A percentile compares a stretch with the other conserved stretches of the same genome.
phyloP scores from a whole-genome alignment of 768 basidiomycete species.

The Mrakia gelida region DNA sequence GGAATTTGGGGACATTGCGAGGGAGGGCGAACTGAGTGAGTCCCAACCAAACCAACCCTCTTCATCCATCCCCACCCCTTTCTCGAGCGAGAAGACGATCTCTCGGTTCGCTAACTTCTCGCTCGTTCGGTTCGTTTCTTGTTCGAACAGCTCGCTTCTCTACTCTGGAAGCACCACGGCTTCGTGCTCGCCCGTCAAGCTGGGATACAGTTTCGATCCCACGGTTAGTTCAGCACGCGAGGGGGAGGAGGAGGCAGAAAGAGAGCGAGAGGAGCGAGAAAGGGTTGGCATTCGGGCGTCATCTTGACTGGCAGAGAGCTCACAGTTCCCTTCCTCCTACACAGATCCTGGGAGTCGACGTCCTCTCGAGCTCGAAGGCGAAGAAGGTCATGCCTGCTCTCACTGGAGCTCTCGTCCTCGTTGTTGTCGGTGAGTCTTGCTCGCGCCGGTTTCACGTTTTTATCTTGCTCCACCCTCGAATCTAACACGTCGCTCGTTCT shows the following conservation, averaged over 20 bases:
- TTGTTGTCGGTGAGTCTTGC: slow-evolving; percentile 4
- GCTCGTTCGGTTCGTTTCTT: not conserved
- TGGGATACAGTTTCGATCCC: slow-evolving; percentile 19
- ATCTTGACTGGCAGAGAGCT: not conserved
- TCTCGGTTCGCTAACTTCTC: not conserved
- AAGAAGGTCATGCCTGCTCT: slow-evolving; percentile 6
- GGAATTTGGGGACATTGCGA: slow-evolving; percentile 13
- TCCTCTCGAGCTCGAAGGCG: not conserved
- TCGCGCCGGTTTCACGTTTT: not conserved
- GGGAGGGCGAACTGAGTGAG: slow-evolving; percentile 2
- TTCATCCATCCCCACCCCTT: not conserved
- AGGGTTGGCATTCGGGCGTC: not conserved
- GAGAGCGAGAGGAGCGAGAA: too few species aligned
- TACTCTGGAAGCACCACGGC: not conserved
- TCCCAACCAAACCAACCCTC: not conserved
- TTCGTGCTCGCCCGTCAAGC: not conserved
- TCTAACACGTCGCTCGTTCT: not conserved
- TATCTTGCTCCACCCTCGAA: not conserved
- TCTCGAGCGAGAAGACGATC: too few species aligned
- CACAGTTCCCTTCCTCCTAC: not conserved
- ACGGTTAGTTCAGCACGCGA: not conserved
- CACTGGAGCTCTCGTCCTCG: slow-evolving; percentile 10
- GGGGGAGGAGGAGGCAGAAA: too few species aligned
- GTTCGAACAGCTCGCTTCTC: not conserved
- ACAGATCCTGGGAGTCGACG: slow-evolving; percentile 1